Evolutionary conservation across 495 filamentous ascomycete genomes (phyloP), one percentile per base, ranked within the genome.

Genomic region (Letharia columbiana): DNA sequence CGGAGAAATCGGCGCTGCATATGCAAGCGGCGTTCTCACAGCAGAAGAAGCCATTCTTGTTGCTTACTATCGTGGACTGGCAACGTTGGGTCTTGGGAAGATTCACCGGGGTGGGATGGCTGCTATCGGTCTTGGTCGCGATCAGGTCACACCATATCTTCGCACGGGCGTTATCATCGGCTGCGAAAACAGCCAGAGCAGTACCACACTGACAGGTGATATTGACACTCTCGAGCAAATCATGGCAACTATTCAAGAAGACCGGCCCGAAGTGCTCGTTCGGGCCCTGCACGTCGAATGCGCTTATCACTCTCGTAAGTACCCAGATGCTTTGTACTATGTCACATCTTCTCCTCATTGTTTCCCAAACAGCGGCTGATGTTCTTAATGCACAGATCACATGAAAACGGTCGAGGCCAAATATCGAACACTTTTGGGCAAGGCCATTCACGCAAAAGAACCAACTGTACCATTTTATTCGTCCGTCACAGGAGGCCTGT

Each of bases 1-100:
- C 2, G 86, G 86, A 33, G 86, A 89, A 71, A 86, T 89, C 40
- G 84, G 78, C 6, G 84, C 84, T 15, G 85, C 85, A 0, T 88
- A 86, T 71, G 83, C 84, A n/a, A 77, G 82, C 11, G 83, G 78
- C 6, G 74, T 72, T 5, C 62, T 87, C 12, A 77, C 77, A 0
- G 71, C 76, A 20, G 68, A 73, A 17, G 70, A 71, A 28, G 75
- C 80, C 1, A 77, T 78, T n/a, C 67, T 66, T 2, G 47, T 74
- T 39, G 75, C 78, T 6, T 82, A 77, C 57, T 77, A 74, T 57
- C 71, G 80, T 6, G 79, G 78, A 2, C 39, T 64, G 11, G 50
- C 20, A 57, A 64, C 37, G 39, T 28, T 58, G 35, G 28, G 45
- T 42, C 54, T 41, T n/a, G 45, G 20, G 49, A 49, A 28, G 61